Evolutionary conservation across 768 basidiomycete genomes (phyloP).

Genomic region (Mycena haematopus): DNA sequence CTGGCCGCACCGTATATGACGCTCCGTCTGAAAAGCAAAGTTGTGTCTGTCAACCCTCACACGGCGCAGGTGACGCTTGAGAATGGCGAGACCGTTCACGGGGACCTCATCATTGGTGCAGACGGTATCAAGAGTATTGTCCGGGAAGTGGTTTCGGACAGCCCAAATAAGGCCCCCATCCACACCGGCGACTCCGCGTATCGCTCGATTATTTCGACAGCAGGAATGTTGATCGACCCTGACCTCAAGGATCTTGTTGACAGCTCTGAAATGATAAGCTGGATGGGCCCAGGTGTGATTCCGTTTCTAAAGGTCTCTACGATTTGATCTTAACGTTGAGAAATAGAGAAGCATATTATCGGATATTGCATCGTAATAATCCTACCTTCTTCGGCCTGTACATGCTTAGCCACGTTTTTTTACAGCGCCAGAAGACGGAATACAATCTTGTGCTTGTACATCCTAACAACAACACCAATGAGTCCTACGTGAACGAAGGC

Average conservation of each 20-base stretch:
- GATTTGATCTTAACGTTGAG: neutral
- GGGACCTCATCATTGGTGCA: constrained; percentile 55
- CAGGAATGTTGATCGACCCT: constrained; percentile 54
- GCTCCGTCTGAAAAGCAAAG: constrained; percentile 43
- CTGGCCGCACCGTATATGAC: constrained; percentile 44
- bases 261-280: constrained; percentile 56
- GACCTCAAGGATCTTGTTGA: constrained; percentile 59
- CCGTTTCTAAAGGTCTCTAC: neutral
- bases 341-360: constrained; percentile 38
- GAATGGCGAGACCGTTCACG: constrained; percentile 48
- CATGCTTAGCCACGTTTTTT: neutral
- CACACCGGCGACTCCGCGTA: constrained; percentile 72
- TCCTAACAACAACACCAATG: constrained; percentile 46
- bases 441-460: constrained; percentile 55
- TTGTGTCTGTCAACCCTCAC: constrained; percentile 36
- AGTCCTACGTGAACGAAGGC: constrained; percentile 53
- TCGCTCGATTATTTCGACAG: constrained; percentile 56
- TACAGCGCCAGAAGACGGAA: constrained; percentile 44
- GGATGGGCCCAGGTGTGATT: constrained; percentile 57
- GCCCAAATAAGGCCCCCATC: constrained; percentile 42
- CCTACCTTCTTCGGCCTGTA: neutral
- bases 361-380: constrained; percentile 43
- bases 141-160: constrained; percentile 56
- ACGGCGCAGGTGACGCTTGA: constrained; percentile 44
- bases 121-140: constrained; percentile 59